Base-by-base conservation (phyloP, 2,329 filamentous ascomycete species). In the Paracoccidioides lutzii region DNA sequence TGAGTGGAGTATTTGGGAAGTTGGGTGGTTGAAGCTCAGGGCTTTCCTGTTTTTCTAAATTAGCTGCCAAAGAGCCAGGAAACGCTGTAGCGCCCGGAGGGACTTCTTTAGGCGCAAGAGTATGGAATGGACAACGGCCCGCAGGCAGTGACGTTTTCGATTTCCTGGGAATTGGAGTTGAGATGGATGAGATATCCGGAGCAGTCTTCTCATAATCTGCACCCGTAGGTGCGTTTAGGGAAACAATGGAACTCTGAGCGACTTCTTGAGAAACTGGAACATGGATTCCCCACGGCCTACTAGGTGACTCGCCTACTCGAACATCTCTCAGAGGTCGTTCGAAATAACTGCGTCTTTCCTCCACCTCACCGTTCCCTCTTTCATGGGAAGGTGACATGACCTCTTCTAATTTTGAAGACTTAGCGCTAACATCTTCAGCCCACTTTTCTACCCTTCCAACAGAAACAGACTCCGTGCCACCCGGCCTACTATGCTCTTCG, bases 261-360 rank as follows among this genome's bases (percentile, higher is more conserved):
- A 67, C 63, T 15, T 67, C 61, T 56, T 79, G 75, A 59, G 79
- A 75, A 41, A 81, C 69, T 2, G 90, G 90, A 0, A 96, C 84
- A 4, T 82, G 81, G 53, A 96, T 95, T 5, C 90, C 90, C 90
- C 90, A 96, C 12, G 91, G 91, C 46, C 91, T 80, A 69, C 87
- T 95, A 4, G 91, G 91, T 12, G 88, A 95, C 71, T 97, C 91
- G 45, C 91, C 91, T 28, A 97, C 83, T n/a, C 91, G 80, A 8
- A 97, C 81, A 63, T 96, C 91, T 66, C 91, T 88, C 53, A 97
- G 70, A 0, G 87, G 84, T 46, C 90, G 81, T 61, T 95, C 89
- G 67, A 95, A 96, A 64, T 84, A 87, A 56, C 83, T 79, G 60
- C 83, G 77, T 56, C 89, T 80, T 46, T 83, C 78, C 33, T 82